phyloP scores from a whole-genome alignment of 2,329 filamentous ascomycete species.

The Thelonectria blattea region DNA sequence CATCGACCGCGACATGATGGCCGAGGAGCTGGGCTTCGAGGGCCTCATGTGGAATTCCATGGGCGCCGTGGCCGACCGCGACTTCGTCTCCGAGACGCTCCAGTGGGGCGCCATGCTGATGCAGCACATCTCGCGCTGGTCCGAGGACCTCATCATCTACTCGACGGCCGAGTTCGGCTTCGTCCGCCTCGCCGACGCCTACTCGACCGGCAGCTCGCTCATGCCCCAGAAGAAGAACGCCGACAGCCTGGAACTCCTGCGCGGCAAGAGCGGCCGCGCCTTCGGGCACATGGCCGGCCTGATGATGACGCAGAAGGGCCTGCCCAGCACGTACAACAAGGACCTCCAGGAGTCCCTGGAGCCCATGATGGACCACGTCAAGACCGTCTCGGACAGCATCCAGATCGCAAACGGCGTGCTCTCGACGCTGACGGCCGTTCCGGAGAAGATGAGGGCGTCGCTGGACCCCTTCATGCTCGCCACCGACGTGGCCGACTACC shows the following conservation, averaged over 20 bases:
- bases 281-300: constrained; percentile 85
- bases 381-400: constrained; percentile 81
- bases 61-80: constrained; percentile 75
- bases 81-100: constrained; percentile 83
- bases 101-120: constrained; percentile 81
- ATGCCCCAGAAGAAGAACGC: constrained; percentile 89
- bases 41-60: constrained; percentile 79
- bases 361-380: constrained; percentile 83
- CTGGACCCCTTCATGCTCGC: constrained; percentile 86
- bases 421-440: constrained; percentile 71
- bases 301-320: constrained; percentile 71
- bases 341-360: constrained; percentile 89
- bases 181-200: constrained; percentile 77
- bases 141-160: constrained; percentile 88
- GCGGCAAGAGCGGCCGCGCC: constrained; percentile 76
- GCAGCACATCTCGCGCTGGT: constrained; percentile 80
- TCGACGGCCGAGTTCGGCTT: constrained; percentile 78
- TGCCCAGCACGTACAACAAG: constrained; percentile 88
- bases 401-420: constrained; percentile 84
- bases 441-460: constrained; percentile 79
- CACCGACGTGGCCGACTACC: constrained; percentile 69
- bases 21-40: constrained; percentile 81
- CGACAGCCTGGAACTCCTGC: constrained; percentile 72
- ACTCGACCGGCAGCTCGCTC: constrained; percentile 75
- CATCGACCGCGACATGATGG: constrained; percentile 80